phyloP scores from a whole-genome alignment of 306 rosid species.

The Malus fusca region DNA sequence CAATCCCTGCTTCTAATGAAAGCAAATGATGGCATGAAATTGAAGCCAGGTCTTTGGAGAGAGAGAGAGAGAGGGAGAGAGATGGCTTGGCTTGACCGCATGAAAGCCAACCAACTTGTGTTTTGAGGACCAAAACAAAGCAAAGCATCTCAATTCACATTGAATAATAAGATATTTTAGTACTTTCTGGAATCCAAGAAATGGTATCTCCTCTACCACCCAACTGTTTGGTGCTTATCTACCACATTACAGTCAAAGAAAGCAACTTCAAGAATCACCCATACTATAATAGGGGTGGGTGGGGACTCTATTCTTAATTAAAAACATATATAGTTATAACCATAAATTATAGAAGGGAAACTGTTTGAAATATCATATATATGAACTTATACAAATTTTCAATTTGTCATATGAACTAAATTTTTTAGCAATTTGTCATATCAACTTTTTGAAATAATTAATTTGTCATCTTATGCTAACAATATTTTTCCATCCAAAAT shows the following conservation, averaged over 20 bases:
- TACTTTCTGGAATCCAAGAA: slow-evolving; percentile 44
- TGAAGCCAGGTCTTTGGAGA: slow-evolving; percentile 17
- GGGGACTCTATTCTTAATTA: not conserved
- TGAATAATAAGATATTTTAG: slow-evolving; percentile 6
- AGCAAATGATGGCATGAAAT: slow-evolving; percentile 48
- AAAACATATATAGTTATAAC: not conserved
- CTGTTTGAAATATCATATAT: too few species aligned
- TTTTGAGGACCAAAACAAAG: slow-evolving; percentile 26
- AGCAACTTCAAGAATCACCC: not conserved
- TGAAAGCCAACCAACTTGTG: slow-evolving; percentile 34
- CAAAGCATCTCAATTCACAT: slow-evolving; percentile 7
- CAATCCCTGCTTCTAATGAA: slow-evolving; percentile 38
- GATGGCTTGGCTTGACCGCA: slow-evolving; percentile 38
- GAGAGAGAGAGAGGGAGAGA: slow-evolving; percentile 14
- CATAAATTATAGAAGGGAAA: not conserved
- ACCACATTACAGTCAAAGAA: not conserved
- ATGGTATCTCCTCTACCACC: slow-evolving; percentile 10
- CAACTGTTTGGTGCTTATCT: not conserved
- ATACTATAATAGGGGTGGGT: not conserved
- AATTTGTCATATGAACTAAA: too few species aligned
- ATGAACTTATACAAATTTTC: too few species aligned
- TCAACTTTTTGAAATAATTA: too few species aligned
- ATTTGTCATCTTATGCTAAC: too few species aligned
- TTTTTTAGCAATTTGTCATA: too few species aligned
- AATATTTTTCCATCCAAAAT: too few species aligned